Conservation (phyloP, 345 rosid genomes). For the Eucalyptus leucophloia region DNA sequence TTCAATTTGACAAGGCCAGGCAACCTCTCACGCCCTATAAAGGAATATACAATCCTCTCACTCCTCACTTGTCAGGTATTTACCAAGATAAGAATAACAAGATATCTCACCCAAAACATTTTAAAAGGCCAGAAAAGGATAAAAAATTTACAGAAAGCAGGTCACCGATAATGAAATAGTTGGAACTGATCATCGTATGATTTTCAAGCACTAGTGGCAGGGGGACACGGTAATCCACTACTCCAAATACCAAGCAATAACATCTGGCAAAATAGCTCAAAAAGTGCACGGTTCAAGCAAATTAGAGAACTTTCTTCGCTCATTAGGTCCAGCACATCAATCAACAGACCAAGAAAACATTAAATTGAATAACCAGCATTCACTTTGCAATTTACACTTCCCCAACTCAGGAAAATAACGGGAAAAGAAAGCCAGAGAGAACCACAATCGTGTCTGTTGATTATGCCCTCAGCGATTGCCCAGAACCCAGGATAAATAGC, state of each 20-base stretch:
- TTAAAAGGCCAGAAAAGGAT: neutral
- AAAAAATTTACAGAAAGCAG: neutral
- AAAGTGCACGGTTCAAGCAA: neutral
- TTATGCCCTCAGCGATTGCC: neutral
- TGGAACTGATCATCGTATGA: neutral
- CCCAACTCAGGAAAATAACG: neutral
- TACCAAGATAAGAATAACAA: neutral
- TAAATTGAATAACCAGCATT: neutral
- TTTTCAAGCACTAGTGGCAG: neutral
- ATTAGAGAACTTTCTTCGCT: neutral
- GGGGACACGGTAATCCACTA: neutral
- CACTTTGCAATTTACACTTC: neutral
- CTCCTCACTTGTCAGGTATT: neutral
- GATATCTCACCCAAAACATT: neutral
- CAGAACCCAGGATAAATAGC: neutral
- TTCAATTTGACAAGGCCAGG: neutral
- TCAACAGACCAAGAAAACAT: neutral
- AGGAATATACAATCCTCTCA: neutral
- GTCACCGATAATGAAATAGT: neutral
- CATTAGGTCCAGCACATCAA: neutral
- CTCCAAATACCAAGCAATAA: neutral
- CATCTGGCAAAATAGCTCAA: neutral
- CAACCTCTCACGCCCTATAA: neutral
- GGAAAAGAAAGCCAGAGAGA: neutral
- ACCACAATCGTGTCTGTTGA: neutral